A percentile compares a stretch with the other conserved stretches of the same genome.
Evolutionary conservation across 805 yeast species (phyloP).

Genomic region (Maudiozyma serrabonitensis): DNA sequence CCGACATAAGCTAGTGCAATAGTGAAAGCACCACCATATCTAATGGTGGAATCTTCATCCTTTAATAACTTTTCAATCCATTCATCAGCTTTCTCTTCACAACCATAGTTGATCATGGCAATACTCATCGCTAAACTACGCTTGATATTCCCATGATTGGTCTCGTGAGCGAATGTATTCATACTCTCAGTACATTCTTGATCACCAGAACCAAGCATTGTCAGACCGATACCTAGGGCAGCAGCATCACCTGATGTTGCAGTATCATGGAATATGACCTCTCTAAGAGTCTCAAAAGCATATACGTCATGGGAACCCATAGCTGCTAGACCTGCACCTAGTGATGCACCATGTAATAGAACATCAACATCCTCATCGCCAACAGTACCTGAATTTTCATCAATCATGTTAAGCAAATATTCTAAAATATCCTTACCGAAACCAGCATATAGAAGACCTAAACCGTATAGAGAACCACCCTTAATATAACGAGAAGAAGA

Average conservation of each 20-base stretch:
- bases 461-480: constrained; percentile 90
- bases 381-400: constrained; percentile 49
- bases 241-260: constrained; percentile 96
- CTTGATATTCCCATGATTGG: constrained; percentile 90
- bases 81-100: constrained; percentile 69
- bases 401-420: constrained; percentile 62
- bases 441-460: constrained; percentile 92
- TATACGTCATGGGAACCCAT: constrained; percentile 77
- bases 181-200: constrained; percentile 62
- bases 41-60: constrained; percentile 72
- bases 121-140: constrained; percentile 89
- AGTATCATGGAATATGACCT: constrained; percentile 77
- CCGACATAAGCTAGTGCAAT: constrained; percentile 95
- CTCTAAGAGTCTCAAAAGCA: constrained; percentile 73
- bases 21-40: constrained; percentile 94
- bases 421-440: constrained; percentile 84
- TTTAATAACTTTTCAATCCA: constrained; percentile 55
- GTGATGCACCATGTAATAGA: constrained; percentile 87
- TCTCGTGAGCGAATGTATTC: constrained; percentile 86
- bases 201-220: constrained; percentile 85
- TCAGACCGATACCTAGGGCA: constrained; percentile 90
- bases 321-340: constrained; percentile 94
- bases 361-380: constrained; percentile 69
- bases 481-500: constrained; percentile 73
- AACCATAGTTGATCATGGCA: constrained; percentile 78